phyloP scores from a whole-genome alignment of 208 protist species.

The Spongospora subterranea region DNA sequence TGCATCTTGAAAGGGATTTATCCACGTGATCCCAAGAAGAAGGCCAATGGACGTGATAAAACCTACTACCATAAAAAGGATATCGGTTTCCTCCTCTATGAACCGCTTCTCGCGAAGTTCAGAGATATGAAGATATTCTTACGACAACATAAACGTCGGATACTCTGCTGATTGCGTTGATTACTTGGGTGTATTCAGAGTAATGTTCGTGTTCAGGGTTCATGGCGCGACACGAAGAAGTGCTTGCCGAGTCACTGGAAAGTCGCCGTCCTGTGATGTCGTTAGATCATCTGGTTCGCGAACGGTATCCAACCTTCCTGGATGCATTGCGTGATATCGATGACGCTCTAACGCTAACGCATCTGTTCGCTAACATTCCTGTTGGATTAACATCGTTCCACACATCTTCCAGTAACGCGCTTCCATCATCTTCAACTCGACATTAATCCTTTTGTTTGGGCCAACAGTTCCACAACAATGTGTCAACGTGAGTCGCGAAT shows the following conservation, averaged over 20 bases:
- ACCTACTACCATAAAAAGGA: constrained; percentile 97
- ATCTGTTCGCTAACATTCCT: constrained; percentile 89
- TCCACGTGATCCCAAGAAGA: constrained; percentile 91
- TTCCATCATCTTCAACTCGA: background rate
- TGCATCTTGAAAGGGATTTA: constrained; percentile 99
- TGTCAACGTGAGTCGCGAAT: constrained; percentile 69
- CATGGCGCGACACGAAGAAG: constrained; percentile 62
- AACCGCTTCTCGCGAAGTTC: constrained; percentile 93
- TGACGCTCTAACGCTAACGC: constrained; percentile 49
- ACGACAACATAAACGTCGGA: constrained; percentile 43
- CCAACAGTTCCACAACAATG: constrained; percentile 16
- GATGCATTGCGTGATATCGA: constrained; percentile 79
- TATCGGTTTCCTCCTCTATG: constrained; percentile 93
- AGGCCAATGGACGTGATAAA: constrained; percentile 89
- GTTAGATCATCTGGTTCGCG: constrained; percentile 91
- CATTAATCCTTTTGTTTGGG: background rate
- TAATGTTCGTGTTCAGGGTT: background rate
- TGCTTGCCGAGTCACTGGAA: constrained; percentile 72
- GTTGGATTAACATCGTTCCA: constrained; percentile 52
- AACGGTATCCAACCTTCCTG: constrained; percentile 95
- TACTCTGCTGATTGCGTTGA: too few relatives aligned
- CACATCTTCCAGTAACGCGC: background rate
- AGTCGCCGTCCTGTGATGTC: constrained; percentile 84
- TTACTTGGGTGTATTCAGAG: background rate
- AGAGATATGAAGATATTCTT: constrained; percentile 88